A percentile compares a stretch with the other conserved stretches of the same genome.
Conservation (phyloP, 352 stramenopile genomes). For the Phytophthora litchii region DNA sequence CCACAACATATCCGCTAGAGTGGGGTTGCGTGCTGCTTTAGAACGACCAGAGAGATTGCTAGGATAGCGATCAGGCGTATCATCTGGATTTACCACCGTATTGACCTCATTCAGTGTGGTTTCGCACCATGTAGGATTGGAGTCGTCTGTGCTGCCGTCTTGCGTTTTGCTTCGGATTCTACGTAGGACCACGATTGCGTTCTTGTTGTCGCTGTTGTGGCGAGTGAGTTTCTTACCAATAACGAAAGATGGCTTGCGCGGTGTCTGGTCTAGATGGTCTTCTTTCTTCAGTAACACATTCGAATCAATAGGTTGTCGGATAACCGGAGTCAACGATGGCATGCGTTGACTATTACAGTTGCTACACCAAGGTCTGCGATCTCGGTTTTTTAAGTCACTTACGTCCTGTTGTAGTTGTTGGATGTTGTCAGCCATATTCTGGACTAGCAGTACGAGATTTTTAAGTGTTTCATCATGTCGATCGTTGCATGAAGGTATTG, state of each 20-base stretch:
- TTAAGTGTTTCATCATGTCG: no score
- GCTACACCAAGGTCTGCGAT: no score
- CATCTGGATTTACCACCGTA: slow-evolving; percentile 3
- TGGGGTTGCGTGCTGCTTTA: slow-evolving; percentile 3
- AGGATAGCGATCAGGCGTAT: slow-evolving; percentile 5
- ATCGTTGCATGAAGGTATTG: no score
- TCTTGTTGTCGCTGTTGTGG: background rate
- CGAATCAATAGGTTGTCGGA: no score
- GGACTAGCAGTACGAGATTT: no score
- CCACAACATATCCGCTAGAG: slow-evolving; percentile 15
- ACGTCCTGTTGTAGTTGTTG: slow-evolving; percentile 8
- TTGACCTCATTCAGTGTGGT: no score
- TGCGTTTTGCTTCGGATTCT: background rate
- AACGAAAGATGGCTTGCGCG: background rate
- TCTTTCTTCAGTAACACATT: no score
- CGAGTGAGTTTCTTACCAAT: background rate
- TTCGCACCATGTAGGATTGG: no score
- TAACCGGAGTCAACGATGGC: no score
- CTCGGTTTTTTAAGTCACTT: slow-evolving; percentile 5
- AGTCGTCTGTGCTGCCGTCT: no score
- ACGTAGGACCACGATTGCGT: background rate
- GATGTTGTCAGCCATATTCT: slow-evolving; percentile 5
- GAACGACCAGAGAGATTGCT: slow-evolving; percentile 10
- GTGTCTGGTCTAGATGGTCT: background rate
- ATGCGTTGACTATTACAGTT: background rate